Conservation (phyloP, 2,329 filamentous ascomycete species). For the Pyricularia grisea region DNA sequence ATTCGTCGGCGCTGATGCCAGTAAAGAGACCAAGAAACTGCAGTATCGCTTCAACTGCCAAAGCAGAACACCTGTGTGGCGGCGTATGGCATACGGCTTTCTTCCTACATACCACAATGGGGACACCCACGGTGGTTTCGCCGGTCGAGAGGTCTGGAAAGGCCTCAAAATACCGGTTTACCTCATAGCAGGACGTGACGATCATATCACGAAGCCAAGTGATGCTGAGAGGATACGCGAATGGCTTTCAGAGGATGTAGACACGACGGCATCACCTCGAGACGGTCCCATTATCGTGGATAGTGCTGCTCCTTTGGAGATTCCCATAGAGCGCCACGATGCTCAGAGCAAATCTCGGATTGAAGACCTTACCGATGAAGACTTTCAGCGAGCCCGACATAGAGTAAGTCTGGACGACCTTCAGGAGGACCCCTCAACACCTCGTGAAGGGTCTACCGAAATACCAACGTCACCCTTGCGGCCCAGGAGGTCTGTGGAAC, state of each 20-base stretch:
- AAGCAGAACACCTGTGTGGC: conserved; percentile 73
- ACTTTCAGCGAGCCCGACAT: conserved; percentile 19
- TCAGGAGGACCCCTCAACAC: conserved; percentile 36
- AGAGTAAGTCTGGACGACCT: conserved; percentile 7
- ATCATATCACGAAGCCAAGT: conserved; percentile 50
- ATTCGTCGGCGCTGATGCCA: conserved; percentile 61
- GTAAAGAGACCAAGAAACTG: conserved; percentile 54
- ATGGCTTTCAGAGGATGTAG: background rate
- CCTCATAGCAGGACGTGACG: conserved; percentile 68
- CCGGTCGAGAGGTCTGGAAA: conserved; percentile 62
- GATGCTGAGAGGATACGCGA: conserved; percentile 25
- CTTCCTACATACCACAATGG: conserved; percentile 51
- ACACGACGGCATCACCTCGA: background rate
- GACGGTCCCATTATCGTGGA: background rate
- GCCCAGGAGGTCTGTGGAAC: conserved; percentile 51
- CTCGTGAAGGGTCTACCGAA: conserved; percentile 25
- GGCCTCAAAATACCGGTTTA: conserved; percentile 65
- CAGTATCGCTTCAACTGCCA: conserved; percentile 74
- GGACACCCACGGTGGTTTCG: conserved; percentile 51
- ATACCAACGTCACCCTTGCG: conserved; percentile 38
- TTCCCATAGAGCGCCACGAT: background rate
- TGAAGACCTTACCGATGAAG: conserved; percentile 12
- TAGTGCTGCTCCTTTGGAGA: conserved; percentile 2
- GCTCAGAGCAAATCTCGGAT: background rate
- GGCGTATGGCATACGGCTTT: conserved; percentile 67